Base-by-base conservation (phyloP, 371 early-diverging fungal genomes). In the Parasitella parasitica region DNA sequence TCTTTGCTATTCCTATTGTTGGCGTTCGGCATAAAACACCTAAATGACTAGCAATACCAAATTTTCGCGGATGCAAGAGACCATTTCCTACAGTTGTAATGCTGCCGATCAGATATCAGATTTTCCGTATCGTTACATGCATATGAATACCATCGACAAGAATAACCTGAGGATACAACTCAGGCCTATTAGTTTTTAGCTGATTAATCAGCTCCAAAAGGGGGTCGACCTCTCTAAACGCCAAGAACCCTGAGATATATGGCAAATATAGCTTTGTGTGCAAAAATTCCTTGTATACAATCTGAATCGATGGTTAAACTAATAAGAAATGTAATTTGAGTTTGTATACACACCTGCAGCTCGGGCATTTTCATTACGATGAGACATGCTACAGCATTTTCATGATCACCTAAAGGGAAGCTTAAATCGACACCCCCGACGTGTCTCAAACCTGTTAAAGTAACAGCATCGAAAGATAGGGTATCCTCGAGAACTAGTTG, bases 31-130 rank as follows among this genome's bases (percentile, higher is more conserved):
- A 70, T 12, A 86, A 61, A 0, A 94, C 89, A 3, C 96, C 96
- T 34, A 96, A 52, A 66, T 96, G 96, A 53, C 92, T 86, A 15
- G 97, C 97, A 2, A 91, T 85, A 3, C 97, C 97, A 63, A 94
- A 95, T 32, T 75, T 70, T 4, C 92, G 84, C 20, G 95, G 96
- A 69, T 97, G 97, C 35, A 95, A 70, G 7, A 80, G 69, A 1
- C 97, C 97, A 69, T 96, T 95, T 26, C 76, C 76, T 74, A 24
- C 8, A 12, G 28, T 2, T 32, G 4, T 32, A 9, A 22, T 15
- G 18, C 15, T 6, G 7, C n/a, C 27, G 15, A n/a, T n/a, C n/a
- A n/a, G n/a, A n/a, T n/a, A n/a, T n/a, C n/a, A n/a, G n/a, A n/a
- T n/a, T n/a, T n/a, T n/a, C n/a, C n/a, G n/a, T n/a, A n/a, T n/a